These are phyloP conservation scores for Penicillium vulpinum DNA, from an alignment of 2,329 filamentous ascomycete genomes.

Conservation along the genomic window DNA sequence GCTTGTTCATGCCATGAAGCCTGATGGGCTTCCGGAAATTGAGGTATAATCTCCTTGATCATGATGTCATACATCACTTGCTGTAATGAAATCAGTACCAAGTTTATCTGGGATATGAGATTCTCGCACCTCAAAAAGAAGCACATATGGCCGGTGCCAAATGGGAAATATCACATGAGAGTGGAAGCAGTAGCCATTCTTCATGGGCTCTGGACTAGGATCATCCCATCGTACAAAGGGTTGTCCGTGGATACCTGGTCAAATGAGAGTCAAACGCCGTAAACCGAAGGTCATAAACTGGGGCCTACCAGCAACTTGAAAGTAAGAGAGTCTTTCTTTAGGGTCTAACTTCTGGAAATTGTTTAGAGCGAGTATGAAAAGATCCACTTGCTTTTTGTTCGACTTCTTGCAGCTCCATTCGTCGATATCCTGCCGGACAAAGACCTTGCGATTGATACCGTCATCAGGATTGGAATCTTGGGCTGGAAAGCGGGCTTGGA, in stretches of 20 bases:
- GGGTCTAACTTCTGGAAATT: slow-evolving; percentile 13
- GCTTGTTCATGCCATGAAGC: slow-evolving; percentile 49
- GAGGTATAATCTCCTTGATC: slow-evolving; percentile 33
- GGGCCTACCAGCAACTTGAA: slow-evolving; percentile 9
- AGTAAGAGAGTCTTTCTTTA: slow-evolving; percentile 11
- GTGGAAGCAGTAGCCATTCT: slow-evolving; percentile 74
- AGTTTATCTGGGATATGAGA: background rate
- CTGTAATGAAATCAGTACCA: slow-evolving; percentile 19
- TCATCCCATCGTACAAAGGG: slow-evolving; percentile 17
- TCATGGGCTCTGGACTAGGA: slow-evolving; percentile 2
- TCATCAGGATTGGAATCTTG: background rate
- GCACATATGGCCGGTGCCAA: slow-evolving; percentile 81
- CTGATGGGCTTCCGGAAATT: slow-evolving; percentile 48
- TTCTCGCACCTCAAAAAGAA: slow-evolving; percentile 53
- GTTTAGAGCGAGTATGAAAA: slow-evolving; percentile 17
- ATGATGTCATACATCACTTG: slow-evolving; percentile 42
- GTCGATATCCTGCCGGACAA: slow-evolving; percentile 19
- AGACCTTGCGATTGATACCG: slow-evolving; percentile 6
- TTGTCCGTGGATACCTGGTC: slow-evolving; percentile 11
- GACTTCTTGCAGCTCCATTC: slow-evolving; percentile 13
- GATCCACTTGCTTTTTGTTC: slow-evolving; percentile 18
- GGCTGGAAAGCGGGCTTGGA: background rate
- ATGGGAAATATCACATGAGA: slow-evolving; percentile 72
- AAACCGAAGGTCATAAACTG: background rate
- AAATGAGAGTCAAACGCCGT: background rate